Evolutionary conservation across 108 stramenopile genomes (phyloP).

Genomic region (Cyclostephanos tholiformis): DNA sequence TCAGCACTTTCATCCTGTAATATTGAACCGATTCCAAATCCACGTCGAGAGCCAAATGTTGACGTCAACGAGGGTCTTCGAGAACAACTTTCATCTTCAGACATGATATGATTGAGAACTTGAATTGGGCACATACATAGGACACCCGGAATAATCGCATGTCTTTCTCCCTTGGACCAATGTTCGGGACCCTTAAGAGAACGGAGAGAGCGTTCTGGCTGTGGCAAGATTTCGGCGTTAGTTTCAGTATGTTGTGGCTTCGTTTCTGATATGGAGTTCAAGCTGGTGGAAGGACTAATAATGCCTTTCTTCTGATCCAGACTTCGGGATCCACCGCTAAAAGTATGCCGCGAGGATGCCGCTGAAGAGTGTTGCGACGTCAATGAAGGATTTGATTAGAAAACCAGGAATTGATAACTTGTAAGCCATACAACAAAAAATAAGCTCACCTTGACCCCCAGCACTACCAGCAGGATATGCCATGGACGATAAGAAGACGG

Average conservation of each 20-base stretch:
- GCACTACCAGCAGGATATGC: constrained; percentile 38
- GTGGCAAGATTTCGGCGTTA: constrained; percentile 26
- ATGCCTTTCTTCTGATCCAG: constrained; percentile 32
- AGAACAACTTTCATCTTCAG: constrained; percentile 20
- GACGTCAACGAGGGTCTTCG: constrained; percentile 12
- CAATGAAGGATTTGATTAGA: neutral
- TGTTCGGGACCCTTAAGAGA: constrained; percentile 66
- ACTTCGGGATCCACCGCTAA: constrained; percentile 29
- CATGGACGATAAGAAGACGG: constrained; percentile 42
- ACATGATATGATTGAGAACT: constrained; percentile 56
- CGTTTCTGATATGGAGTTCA: constrained; percentile 11
- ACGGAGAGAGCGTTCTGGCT: constrained; percentile 56
- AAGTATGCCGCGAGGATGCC: constrained; percentile 14
- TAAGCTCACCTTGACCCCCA: constrained; percentile 33
- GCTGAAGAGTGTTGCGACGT: neutral
- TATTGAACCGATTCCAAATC: constrained; percentile 45
- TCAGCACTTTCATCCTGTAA: constrained; percentile 26
- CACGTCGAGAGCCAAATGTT: constrained; percentile 15
- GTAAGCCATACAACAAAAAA: neutral
- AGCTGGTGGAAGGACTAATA: constrained; percentile 36
- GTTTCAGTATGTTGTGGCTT: constrained; percentile 18
- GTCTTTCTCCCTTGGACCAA: constrained; percentile 67
- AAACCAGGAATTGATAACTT: neutral
- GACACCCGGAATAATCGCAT: constrained; percentile 75
- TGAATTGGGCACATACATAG: constrained; percentile 67